These are phyloP conservation scores for Houttuynia cordata DNA, from an alignment of 164 flowering plant species.

Conservation along the genomic window DNA sequence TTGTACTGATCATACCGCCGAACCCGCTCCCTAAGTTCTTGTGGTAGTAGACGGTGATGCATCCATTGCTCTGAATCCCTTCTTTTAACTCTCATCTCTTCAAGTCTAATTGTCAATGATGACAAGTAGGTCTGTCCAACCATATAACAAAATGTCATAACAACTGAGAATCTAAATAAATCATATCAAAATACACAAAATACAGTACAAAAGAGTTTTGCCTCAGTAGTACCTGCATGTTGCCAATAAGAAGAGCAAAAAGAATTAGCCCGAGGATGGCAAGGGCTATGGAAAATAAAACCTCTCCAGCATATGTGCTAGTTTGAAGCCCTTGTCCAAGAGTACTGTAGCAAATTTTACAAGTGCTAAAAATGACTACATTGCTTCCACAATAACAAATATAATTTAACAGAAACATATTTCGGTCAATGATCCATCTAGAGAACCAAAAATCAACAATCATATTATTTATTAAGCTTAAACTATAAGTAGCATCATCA, in stretches of 20 bases:
- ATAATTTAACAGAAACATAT: no score
- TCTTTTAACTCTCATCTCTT: constrained; percentile 98
- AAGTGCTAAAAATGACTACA: no score
- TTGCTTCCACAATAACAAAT: no score
- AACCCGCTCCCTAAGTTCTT: constrained; percentile 85
- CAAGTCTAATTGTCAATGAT: constrained; percentile 87
- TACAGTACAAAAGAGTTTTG: background rate
- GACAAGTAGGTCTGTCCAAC: constrained; percentile 84
- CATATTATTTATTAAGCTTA: background rate
- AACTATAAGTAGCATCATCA: background rate
- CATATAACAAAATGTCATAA: background rate
- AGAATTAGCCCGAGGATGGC: constrained; percentile 90
- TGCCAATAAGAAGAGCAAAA: constrained; percentile 93
- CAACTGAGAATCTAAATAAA: background rate
- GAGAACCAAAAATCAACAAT: no score
- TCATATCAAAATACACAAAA: background rate
- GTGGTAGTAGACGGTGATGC: constrained; percentile 99
- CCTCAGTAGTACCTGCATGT: constrained; percentile 71
- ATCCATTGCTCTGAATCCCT: constrained; percentile 99
- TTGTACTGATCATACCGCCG: constrained; percentile 97
- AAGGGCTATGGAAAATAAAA: constrained; percentile 75
- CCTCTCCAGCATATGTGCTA: constrained; percentile 91
- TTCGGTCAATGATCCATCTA: no score
- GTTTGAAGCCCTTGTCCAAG: constrained; percentile 97
- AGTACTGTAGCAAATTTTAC: no score